Conservation (phyloP, 176 grass and related monocot genomes). For the Aechmea fasciata region DNA sequence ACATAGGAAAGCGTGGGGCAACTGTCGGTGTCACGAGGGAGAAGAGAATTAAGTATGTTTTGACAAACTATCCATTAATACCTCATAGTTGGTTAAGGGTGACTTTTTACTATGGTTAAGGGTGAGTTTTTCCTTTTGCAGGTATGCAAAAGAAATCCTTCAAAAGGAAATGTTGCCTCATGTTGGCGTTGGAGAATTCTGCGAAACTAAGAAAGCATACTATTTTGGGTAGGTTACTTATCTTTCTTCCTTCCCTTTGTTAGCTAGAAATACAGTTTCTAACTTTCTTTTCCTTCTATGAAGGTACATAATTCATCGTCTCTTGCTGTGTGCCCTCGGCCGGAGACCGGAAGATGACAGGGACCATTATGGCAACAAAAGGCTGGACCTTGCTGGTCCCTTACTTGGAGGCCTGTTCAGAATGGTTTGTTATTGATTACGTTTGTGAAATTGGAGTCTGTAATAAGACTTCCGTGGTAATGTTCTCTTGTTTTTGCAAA, state of each 20-base stretch:
- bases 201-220: conserved; percentile 99
- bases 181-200: conserved; percentile 92
- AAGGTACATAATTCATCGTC: conserved; percentile 99
- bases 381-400: conserved; percentile 96
- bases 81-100: conserved; percentile 2
- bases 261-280: conserved; percentile 18
- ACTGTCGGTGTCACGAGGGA: conserved; percentile 86
- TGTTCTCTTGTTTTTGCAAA: conserved; percentile 17
- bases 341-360: conserved; percentile 94
- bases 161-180: conserved; percentile 99
- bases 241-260: conserved; percentile 3
- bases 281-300: conserved; percentile 17
- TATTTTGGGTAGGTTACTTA: conserved; percentile 68
- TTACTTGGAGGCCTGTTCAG: conserved; percentile 88
- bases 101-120: not conserved
- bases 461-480: conserved; percentile 18
- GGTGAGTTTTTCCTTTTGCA: conserved; percentile 18
- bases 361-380: conserved; percentile 99
- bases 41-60: conserved; percentile 86
- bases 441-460: conserved; percentile 6
- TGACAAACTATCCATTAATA: not conserved
- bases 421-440: conserved; percentile 58
- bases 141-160: conserved; percentile 97
- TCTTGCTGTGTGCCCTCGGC: conserved; percentile 88
- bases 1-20: conserved; percentile 96